Evolutionary conservation across 768 basidiomycete species (phyloP).

Genomic region (Pulveroboletus ravenelii): DNA sequence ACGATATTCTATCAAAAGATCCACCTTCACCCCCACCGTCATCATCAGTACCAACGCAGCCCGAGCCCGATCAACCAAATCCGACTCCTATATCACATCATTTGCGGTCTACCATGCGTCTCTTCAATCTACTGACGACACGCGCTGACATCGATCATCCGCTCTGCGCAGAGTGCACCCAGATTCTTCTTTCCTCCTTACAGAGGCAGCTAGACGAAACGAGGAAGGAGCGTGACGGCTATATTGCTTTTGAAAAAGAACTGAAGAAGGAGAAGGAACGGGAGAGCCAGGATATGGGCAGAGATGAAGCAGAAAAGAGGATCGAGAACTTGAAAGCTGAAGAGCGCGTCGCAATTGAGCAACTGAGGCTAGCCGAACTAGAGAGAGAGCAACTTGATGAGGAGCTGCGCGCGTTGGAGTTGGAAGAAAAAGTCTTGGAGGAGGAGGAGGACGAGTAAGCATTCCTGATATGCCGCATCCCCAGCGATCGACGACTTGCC

Average conservation of each 20-base stretch:
- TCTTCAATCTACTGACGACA: constrained; percentile 74
- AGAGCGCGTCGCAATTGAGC: constrained; percentile 63
- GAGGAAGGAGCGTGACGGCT: constrained; percentile 87
- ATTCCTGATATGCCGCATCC: background rate
- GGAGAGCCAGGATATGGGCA: constrained; percentile 54
- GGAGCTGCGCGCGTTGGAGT: constrained; percentile 65
- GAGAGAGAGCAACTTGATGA: constrained; percentile 73
- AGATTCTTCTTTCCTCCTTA: constrained; percentile 69
- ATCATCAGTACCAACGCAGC: constrained; percentile 31
- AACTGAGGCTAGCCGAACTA: constrained; percentile 69
- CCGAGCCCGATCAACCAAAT: constrained; percentile 51
- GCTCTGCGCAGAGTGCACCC: constrained; percentile 91
- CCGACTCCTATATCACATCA: constrained; percentile 76
- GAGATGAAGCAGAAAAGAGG: constrained; percentile 65
- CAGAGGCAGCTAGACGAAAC: constrained; percentile 84
- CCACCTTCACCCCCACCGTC: constrained; percentile 17
- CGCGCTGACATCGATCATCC: constrained; percentile 87
- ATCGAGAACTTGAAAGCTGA: constrained; percentile 70
- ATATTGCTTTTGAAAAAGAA: constrained; percentile 89
- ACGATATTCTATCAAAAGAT: constrained; percentile 22
- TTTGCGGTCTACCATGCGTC: constrained; percentile 65
- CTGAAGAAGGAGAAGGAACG: constrained; percentile 76
- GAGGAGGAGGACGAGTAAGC: constrained; percentile 81
- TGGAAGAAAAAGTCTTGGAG: constrained; percentile 74
- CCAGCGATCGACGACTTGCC: constrained; percentile 7